phyloP scores from a whole-genome alignment of 2,329 filamentous ascomycete genomes.

The Knufia fluminis region DNA sequence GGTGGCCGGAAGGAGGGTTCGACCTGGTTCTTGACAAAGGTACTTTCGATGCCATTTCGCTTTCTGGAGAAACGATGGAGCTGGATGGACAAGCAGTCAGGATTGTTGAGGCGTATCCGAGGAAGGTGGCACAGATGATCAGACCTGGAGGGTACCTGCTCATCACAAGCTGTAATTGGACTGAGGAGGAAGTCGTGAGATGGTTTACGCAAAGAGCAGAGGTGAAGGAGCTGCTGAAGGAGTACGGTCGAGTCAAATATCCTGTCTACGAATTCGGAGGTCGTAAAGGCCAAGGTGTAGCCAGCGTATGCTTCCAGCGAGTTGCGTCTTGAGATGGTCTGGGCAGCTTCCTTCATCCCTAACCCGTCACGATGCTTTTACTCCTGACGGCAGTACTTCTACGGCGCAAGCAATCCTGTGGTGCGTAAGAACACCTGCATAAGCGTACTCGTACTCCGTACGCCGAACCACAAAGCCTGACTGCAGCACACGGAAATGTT shows the following conservation, averaged over 20 bases:
- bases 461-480: not conserved
- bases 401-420: not conserved
- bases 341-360: too few species aligned
- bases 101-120: constrained; percentile 65
- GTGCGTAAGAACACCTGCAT: not conserved
- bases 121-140: constrained; percentile 59
- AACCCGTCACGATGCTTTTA: too few species aligned
- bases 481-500: too few species aligned
- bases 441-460: not conserved
- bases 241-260: constrained; percentile 65
- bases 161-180: constrained; percentile 98
- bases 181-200: constrained; percentile 67
- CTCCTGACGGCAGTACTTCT: too few species aligned
- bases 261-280: constrained; percentile 84
- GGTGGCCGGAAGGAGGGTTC: constrained; percentile 50
- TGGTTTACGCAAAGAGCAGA: constrained; percentile 57
- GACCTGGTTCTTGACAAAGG: constrained; percentile 96
- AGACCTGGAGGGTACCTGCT: constrained; percentile 63
- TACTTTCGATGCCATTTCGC: constrained; percentile 87
- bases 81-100: constrained; percentile 33
- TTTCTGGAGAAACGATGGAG: constrained; percentile 37
- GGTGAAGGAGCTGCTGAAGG: constrained; percentile 41
- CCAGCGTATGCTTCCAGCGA: constrained; percentile 70
- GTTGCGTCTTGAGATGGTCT: constrained; percentile 7
- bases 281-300: constrained; percentile 77